Percentiles rank a stretch among this genome's conserved stretches.
phyloP scores from a whole-genome alignment of 2,329 filamentous ascomycete genomes.

The Nectriaceae sp. region DNA sequence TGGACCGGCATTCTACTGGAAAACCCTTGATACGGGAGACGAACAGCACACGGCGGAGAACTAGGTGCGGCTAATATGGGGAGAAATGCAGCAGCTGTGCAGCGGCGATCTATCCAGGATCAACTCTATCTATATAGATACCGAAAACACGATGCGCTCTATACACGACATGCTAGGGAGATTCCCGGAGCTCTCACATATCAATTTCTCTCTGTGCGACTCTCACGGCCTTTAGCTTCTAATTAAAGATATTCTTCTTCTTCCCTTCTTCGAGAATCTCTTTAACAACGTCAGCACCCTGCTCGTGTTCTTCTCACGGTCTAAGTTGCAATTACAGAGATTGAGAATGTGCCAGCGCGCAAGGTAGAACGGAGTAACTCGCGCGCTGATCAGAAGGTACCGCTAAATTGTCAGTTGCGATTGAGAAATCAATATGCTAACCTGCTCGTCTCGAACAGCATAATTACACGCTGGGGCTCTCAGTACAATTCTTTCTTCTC shows the following conservation, averaged over 20 bases:
- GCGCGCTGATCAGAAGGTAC: constrained; percentile 5
- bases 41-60: constrained; percentile 1
- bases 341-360: constrained; percentile 3
- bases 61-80: background rate
- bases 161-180: no score
- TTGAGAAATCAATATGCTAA: background rate
- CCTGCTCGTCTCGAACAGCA: background rate
- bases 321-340: constrained; percentile 3
- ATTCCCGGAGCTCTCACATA: constrained; percentile 3
- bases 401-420: constrained; percentile 4
- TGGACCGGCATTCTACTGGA: constrained; percentile 2
- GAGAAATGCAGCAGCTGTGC: background rate
- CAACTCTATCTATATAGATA: no score
- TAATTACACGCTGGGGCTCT: background rate
- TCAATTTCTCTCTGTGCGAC: constrained; percentile 7
- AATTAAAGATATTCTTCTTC: background rate
- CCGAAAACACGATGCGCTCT: no score
- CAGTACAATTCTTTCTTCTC: background rate
- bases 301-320: constrained; percentile 1
- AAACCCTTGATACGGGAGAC: background rate
- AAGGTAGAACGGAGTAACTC: constrained; percentile 4
- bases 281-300: background rate
- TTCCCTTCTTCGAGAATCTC: constrained; percentile 1
- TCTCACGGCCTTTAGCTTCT: constrained; percentile 2
- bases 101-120: no score